Evolutionary conservation across 345 rosid species (phyloP), one percentile per base, ranked within the genome.

Genomic region (Anastatica hierochuntica): DNA sequence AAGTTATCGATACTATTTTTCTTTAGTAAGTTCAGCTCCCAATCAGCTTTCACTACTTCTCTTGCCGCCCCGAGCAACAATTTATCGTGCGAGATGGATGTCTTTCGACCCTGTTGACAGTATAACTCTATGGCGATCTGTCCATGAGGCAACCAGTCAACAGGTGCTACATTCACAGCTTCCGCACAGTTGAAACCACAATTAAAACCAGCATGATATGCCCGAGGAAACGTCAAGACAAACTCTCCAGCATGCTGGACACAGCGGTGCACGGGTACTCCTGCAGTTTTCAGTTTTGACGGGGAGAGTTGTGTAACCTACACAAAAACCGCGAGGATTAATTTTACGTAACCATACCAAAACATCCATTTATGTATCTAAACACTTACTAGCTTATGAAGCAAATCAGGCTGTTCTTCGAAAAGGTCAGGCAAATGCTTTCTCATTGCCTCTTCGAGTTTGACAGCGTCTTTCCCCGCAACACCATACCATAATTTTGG

Each of bases 231-330:
- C 52, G 99, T 94, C 67, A 94, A 69, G 54, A 94, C 81, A 64
- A 94, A 88, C 73, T 94, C 95, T 75, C 99, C 99, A 58, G 92
- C 63, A 60, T 78, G 80, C 76, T 94, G 97, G 62, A 77, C 73
- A 56, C 97, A 85, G 13, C 99, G 87, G 72, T 82, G 85, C 33
- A 82, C 92, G 45, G 99, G 97, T 42, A 88, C 83, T 43, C 92
- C 97, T 74, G 83, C 85, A n/a, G 87, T 64, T 69, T 83, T 88
- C 46, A 94, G 78, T 72, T 88, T 77, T 60, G 89, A 78, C 5
- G 99, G 97, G 55, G 97, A 94, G 62, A 88, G 92, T 70, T 88
- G 99, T 10, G 99, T 94, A 59, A 94, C 99, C 95, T 94, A 75
- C 74, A 75, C 4, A 56, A 53, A 24, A 55, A 38, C 53, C 45